Evolutionary conservation across 2,329 filamentous ascomycete genomes (phyloP).

Genomic region (Paecilomyces sp.): DNA sequence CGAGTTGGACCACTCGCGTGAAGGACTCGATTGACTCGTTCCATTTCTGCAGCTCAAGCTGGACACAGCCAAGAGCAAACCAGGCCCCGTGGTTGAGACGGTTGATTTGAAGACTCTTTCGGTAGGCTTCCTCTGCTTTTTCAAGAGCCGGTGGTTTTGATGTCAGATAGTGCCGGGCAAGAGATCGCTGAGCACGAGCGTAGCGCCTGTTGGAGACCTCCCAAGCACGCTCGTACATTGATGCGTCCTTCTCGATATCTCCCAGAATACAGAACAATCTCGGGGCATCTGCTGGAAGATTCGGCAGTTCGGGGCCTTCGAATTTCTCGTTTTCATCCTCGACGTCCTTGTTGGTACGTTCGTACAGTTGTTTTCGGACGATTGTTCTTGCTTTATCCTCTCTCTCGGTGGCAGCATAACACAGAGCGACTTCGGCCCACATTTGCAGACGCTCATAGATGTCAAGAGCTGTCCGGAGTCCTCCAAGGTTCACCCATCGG

Average conservation of each 20-base stretch:
- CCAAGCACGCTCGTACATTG: conserved; percentile 82
- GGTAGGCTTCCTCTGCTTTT: conserved; percentile 70
- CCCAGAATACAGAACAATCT: conserved; percentile 89
- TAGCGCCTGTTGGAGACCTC: conserved; percentile 73
- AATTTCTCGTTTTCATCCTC: conserved; percentile 49
- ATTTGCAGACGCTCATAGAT: conserved; percentile 91
- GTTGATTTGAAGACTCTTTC: conserved; percentile 69
- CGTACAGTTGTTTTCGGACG: conserved; percentile 71
- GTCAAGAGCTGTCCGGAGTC: conserved; percentile 80
- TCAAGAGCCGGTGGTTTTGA: conserved; percentile 53
- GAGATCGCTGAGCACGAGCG: conserved; percentile 76
- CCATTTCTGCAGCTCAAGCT: conserved; percentile 69
- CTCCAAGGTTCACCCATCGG: conserved; percentile 85
- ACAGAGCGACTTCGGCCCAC: conserved; percentile 92
- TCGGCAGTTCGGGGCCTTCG: conserved; percentile 63
- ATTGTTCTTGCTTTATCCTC: conserved; percentile 77
- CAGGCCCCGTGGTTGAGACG: conserved; percentile 76
- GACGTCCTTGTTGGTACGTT: conserved; percentile 44
- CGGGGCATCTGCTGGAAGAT: conserved; percentile 73
- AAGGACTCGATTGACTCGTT: conserved; percentile 77
- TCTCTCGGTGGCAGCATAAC: conserved; percentile 68
- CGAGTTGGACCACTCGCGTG: conserved; percentile 71
- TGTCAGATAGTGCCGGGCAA: conserved; percentile 71
- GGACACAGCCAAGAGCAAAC: conserved; percentile 85
- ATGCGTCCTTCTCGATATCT: conserved; percentile 69